These are phyloP conservation scores for Arthrobotrys musiformis DNA, from an alignment of 2,329 filamentous ascomycete species.

Conservation along the genomic window DNA sequence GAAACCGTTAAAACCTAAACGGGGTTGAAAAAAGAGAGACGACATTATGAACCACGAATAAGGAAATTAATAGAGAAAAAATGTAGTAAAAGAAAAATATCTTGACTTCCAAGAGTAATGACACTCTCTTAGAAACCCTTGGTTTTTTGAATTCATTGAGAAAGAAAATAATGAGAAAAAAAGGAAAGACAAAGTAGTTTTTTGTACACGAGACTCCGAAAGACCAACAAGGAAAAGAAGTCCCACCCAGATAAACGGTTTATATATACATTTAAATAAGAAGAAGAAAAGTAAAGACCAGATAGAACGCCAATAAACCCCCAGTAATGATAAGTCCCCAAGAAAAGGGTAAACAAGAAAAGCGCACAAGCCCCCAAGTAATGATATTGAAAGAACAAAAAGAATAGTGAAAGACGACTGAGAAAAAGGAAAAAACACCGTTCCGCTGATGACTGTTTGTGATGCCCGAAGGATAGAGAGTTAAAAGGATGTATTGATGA, in stretches of 20 bases:
- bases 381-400: neutral
- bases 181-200: neutral
- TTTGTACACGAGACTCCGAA: constrained; percentile 43
- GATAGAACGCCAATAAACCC: constrained; percentile 19
- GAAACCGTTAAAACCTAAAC: neutral
- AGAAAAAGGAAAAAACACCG: constrained; percentile 24
- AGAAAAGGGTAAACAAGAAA: neutral
- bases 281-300: constrained; percentile 5
- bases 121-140: neutral
- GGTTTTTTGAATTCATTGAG: neutral
- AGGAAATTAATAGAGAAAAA: constrained; percentile 2
- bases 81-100: neutral
- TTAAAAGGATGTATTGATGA: constrained; percentile 19
- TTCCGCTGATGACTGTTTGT: constrained; percentile 40
- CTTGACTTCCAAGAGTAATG: neutral
- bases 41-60: constrained; percentile 2
- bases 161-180: constrained; percentile 7
- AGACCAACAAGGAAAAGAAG: constrained; percentile 5
- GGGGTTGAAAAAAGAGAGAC: neutral
- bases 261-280: constrained; percentile 37
- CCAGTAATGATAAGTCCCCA: neutral
- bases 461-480: constrained; percentile 4
- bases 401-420: neutral
- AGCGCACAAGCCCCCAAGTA: constrained; percentile 8
- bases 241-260: constrained; percentile 16